Percentiles rank a stretch among this genome's conserved stretches.
Evolutionary conservation across 1,284 basidiomycete genomes (phyloP).

Genomic region (Malassezia globosa): DNA sequence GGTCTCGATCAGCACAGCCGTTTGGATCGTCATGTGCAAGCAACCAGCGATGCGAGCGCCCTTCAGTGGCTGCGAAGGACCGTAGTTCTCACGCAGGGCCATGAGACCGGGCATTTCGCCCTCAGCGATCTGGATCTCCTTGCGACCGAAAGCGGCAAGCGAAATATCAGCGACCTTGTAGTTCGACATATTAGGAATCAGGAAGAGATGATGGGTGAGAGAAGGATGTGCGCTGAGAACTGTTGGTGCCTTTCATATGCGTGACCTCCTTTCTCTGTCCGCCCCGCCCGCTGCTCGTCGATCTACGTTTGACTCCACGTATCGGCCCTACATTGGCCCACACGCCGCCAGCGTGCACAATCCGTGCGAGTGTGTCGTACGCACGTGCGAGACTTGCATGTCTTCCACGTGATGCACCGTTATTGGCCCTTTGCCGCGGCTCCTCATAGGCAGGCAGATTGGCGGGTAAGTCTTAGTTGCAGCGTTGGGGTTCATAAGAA

Average conservation of each 20-base stretch:
- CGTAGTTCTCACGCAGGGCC: constrained; percentile 56
- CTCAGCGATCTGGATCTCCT: constrained; percentile 95
- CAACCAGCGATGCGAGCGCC: constrained; percentile 86
- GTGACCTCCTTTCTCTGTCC: no score
- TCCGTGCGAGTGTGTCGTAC: background rate
- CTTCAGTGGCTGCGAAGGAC: constrained; percentile 69
- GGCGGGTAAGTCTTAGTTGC: no score
- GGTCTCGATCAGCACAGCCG: constrained; percentile 49
- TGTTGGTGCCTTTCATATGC: background rate
- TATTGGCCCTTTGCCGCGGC: background rate
- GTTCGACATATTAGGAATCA: constrained; percentile 26
- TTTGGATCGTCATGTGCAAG: constrained; percentile 74
- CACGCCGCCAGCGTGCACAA: constrained; percentile 11
- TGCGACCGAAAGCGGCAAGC: constrained; percentile 90
- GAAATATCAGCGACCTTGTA: constrained; percentile 63
- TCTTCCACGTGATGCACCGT: background rate
- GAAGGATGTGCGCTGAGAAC: background rate
- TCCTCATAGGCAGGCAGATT: background rate
- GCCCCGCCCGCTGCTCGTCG: constrained; percentile 1
- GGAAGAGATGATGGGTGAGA: background rate
- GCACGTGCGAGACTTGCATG: constrained; percentile 7
- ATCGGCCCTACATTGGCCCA: no score
- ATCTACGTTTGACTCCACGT: no score
- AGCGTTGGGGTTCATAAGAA: no score
- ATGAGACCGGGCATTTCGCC: constrained; percentile 47